Conservation (phyloP, 805 yeast species). For the Scheffersomyces ergatensis region DNA sequence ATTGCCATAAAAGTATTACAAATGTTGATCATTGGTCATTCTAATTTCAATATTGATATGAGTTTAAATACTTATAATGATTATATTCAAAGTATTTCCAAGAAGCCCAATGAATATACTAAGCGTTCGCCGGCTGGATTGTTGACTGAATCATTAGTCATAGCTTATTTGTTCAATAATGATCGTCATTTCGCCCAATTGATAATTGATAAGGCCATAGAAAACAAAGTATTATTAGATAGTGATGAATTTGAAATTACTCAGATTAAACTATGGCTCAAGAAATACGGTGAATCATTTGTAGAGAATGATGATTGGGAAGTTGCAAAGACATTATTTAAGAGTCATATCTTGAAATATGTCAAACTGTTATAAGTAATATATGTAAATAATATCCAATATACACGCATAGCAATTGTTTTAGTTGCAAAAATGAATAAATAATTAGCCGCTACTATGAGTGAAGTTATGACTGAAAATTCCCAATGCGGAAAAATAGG, state of each 20-base stretch:
- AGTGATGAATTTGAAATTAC: constrained; percentile 39
- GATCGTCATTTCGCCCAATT: constrained; percentile 57
- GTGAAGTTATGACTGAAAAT: too few species aligned
- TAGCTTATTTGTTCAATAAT: constrained; percentile 39
- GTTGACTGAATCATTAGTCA: constrained; percentile 46
- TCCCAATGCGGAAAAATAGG: too few species aligned
- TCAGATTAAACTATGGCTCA: constrained; percentile 40
- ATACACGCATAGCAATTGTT: too few species aligned
- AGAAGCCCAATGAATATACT: constrained; percentile 21
- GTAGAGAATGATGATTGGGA: constrained; percentile 38
- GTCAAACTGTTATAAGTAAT: constrained; percentile 8
- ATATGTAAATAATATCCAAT: background rate
- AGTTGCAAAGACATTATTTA: constrained; percentile 28
- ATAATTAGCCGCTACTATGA: too few species aligned
- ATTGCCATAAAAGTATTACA: constrained; percentile 34
- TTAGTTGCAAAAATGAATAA: background rate
- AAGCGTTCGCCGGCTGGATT: constrained; percentile 41
- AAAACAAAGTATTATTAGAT: constrained; percentile 15
- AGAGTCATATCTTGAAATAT: constrained; percentile 15
- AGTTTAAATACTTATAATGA: constrained; percentile 43
- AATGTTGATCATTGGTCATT: constrained; percentile 39
- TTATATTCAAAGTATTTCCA: constrained; percentile 37
- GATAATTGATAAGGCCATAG: constrained; percentile 45
- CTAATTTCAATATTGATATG: constrained; percentile 35
- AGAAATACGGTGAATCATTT: constrained; percentile 51